Base-by-base conservation (phyloP, 192 early-diverging fungal genomes). In the Coemansia sp. region DNA sequence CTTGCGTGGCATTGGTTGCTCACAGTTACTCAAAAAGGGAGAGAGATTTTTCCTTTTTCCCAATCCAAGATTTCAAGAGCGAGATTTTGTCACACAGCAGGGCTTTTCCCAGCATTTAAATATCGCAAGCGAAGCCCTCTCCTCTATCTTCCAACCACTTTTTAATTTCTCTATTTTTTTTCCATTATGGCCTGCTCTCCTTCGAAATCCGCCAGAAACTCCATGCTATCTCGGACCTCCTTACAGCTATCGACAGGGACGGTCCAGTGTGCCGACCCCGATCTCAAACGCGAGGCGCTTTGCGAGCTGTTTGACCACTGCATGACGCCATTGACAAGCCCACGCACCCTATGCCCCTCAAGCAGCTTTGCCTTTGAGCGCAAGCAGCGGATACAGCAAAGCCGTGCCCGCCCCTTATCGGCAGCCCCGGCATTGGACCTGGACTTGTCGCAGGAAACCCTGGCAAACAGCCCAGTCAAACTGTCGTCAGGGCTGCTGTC, bases 291-390 rank as follows among this genome's bases (percentile, higher is more conserved):
- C 53, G 73, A 65, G 51, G 73, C 73, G 11, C 62, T 76, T 10
- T 69, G 73, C 60, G 73, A 76, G 66, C 60, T 76, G 23, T 76
- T 76, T n/a, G 73, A 76, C 56, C 66, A 76, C 63, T 76, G 73
- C 47, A 76, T 76, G 73, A 64, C 66, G 17, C 71, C 71, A 10
- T 60, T 75, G 11, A 43, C 31, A 17, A 43, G 39, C 38, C n/a
- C 39, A 50, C 51, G 43, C 17, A 36, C 44, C 18, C 54, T 36
- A 32, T 45, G 42, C 28, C 32, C 54, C n/a, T 46, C 44, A 26
- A 26, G 21, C 44, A 26, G 44, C 3, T 30, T 42, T 39, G 38
- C 23, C 39, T 26, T 41, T 23, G 23, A 30, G 14, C 38, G 40
- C 58, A 47, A 20, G 23, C 23, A 31, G 23, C 12, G 40, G 31